Conservation (phyloP, 2,329 filamentous ascomycete genomes). For the Mycosphaerella arachidis region DNA sequence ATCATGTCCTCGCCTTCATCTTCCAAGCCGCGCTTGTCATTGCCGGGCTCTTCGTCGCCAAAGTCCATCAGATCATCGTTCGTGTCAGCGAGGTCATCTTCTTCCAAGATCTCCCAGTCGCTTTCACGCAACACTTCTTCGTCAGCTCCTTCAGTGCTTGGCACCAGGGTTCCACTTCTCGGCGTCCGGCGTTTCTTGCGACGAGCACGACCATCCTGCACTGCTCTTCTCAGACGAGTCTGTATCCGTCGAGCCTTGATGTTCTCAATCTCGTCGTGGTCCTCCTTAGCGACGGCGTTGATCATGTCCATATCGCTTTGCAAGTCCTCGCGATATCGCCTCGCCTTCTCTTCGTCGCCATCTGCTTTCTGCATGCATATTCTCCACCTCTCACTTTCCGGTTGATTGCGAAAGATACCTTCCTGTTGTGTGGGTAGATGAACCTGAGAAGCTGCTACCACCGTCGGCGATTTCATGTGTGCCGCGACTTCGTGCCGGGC, state of each 20-base stretch:
- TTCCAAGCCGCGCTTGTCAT: background rate
- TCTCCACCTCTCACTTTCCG: background rate
- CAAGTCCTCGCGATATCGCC: background rate
- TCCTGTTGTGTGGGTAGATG: background rate
- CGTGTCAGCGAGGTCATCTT: background rate
- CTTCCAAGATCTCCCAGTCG: slow-evolving; percentile 4
- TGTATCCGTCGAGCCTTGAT: background rate
- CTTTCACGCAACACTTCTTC: slow-evolving; percentile 1
- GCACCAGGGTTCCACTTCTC: background rate
- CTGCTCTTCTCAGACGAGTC: background rate
- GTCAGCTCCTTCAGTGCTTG: background rate
- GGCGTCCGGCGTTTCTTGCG: background rate
- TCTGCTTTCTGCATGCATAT: background rate
- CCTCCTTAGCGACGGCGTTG: background rate
- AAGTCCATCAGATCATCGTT: background rate
- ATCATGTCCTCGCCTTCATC: slow-evolving; percentile 1
- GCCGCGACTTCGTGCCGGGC: background rate
- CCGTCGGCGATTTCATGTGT: background rate
- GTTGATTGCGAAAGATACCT: background rate
- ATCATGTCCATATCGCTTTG: slow-evolving; percentile 1
- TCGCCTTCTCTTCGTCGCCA: background rate
- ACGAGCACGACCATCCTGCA: slow-evolving; percentile 1
- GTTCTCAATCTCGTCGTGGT: background rate
- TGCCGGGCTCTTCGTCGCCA: background rate
- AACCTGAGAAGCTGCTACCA: background rate